These are phyloP conservation scores for Pseudophaeomoniella oleicola DNA, from an alignment of 2,329 filamentous ascomycete species.

Conservation along the genomic window DNA sequence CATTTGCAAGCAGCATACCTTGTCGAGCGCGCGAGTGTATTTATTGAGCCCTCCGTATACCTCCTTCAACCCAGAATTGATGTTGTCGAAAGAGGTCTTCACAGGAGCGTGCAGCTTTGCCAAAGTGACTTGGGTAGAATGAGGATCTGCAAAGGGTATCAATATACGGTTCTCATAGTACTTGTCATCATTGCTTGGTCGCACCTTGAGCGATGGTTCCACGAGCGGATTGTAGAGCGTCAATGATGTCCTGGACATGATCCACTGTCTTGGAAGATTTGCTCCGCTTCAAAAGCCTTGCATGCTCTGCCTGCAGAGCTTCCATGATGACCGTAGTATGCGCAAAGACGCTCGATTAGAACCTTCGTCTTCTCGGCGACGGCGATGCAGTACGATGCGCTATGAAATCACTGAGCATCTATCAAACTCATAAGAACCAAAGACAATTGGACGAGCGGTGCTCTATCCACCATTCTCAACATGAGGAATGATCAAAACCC, in stretches of 20 bases:
- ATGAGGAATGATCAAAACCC: too few relatives aligned
- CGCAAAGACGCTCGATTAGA: too few relatives aligned
- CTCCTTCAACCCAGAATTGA: slow-evolving; percentile 69
- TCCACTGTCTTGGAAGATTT: slow-evolving; percentile 57
- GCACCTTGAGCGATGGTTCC: slow-evolving; percentile 61
- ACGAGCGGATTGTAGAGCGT: slow-evolving; percentile 58
- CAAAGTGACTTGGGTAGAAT: slow-evolving; percentile 57
- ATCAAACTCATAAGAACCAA: too few relatives aligned
- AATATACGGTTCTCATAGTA: neutral
- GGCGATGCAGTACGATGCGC: too few relatives aligned
- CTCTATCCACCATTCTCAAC: too few relatives aligned
- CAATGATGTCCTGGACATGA: slow-evolving; percentile 73
- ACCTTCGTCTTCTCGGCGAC: too few relatives aligned
- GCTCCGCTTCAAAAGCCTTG: slow-evolving; percentile 53
- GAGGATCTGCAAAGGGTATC: slow-evolving; percentile 39
- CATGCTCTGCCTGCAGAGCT: slow-evolving; percentile 57
- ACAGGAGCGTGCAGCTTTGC: slow-evolving; percentile 77
- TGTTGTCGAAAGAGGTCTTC: slow-evolving; percentile 63
- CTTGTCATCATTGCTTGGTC: slow-evolving; percentile 15
- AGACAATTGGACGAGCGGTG: too few relatives aligned
- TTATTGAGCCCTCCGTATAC: slow-evolving; percentile 69
- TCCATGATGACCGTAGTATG: slow-evolving; percentile 43
- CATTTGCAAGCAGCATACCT: slow-evolving; percentile 33
- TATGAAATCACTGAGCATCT: too few relatives aligned
- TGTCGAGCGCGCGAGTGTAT: slow-evolving; percentile 75